phyloP scores from a whole-genome alignment of 306 rosid genomes.

The Pachyrhizus erosus region DNA sequence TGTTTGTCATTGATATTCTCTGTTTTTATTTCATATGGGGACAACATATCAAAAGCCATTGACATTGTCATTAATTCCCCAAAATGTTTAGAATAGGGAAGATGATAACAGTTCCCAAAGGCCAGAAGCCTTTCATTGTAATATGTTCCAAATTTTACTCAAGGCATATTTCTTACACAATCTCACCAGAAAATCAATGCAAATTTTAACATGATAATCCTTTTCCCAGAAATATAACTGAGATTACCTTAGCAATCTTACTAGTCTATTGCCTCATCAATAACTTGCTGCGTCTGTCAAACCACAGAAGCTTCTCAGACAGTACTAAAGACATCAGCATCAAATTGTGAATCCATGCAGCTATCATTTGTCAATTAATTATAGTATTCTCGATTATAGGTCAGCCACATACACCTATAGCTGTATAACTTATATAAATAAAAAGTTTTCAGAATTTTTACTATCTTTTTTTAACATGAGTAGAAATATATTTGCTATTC shows the following conservation, averaged over 20 bases:
- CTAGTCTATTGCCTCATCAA: conserved; percentile 22
- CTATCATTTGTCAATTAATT: conserved; percentile 1
- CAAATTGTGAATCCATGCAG: conserved; percentile 7
- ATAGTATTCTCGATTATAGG: conserved; percentile 7
- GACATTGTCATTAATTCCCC: neutral
- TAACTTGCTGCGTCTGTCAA: conserved; percentile 11
- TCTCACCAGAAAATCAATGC: conserved; percentile 29
- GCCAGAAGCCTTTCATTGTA: neutral
- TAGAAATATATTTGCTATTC: neutral
- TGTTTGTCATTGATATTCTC: conserved; percentile 18
- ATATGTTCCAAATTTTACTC: conserved; percentile 1
- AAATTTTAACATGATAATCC: neutral
- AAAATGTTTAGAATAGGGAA: neutral
- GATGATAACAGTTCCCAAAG: neutral
- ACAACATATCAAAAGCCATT: conserved; percentile 23
- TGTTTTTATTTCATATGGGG: neutral
- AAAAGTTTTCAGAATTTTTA: neutral
- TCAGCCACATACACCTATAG: neutral
- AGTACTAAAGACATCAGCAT: conserved; percentile 13
- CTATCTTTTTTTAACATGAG: conserved; percentile 11
- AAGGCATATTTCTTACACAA: conserved; percentile 10
- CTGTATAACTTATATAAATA: neutral
- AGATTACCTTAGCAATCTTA: neutral
- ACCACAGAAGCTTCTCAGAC: neutral
- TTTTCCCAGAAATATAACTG: conserved; percentile 11